Percentiles rank a stretch among this genome's conserved stretches.
Evolutionary conservation across 2,329 filamentous ascomycete genomes (phyloP).

Genomic region (Cladorrhinum sp.): DNA sequence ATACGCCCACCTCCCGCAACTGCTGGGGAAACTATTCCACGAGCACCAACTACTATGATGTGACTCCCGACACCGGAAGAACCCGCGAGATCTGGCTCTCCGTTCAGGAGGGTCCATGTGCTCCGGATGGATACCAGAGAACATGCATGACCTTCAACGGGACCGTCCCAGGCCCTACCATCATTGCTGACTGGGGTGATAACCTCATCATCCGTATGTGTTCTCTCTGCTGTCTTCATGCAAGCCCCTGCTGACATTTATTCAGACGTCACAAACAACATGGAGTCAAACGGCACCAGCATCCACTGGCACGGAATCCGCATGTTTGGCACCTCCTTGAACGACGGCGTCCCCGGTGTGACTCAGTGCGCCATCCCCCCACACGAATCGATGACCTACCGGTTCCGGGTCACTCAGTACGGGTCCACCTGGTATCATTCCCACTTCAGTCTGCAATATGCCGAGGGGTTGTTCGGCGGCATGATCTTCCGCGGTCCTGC

Average conservation of each 20-base stretch:
- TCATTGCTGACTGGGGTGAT: slow-evolving; percentile 39
- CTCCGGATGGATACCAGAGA: slow-evolving; percentile 26
- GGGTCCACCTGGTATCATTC: slow-evolving; percentile 39
- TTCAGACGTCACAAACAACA: slow-evolving; percentile 32
- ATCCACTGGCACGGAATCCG: slow-evolving; percentile 42
- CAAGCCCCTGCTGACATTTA: no score
- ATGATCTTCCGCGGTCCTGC: slow-evolving; percentile 47
- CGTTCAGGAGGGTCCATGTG: slow-evolving; percentile 21
- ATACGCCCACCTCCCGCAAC: slow-evolving; percentile 29
- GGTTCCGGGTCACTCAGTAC: slow-evolving; percentile 35
- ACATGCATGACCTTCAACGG: slow-evolving; percentile 34
- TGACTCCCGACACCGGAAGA: slow-evolving; percentile 23
- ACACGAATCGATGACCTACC: slow-evolving; percentile 33
- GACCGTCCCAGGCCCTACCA: slow-evolving; percentile 32
- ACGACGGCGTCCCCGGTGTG: slow-evolving; percentile 39
- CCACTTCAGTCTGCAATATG: slow-evolving; percentile 34
- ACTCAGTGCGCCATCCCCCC: slow-evolving; percentile 42
- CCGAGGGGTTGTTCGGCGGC: slow-evolving; percentile 46
- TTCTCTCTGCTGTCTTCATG: no score
- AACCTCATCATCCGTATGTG: slow-evolving; percentile 29
- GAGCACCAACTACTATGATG: slow-evolving; percentile 35
- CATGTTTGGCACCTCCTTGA: slow-evolving; percentile 34
- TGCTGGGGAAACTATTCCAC: slow-evolving; percentile 33
- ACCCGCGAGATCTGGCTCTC: slow-evolving; percentile 29
- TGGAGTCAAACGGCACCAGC: slow-evolving; percentile 35